phyloP scores from a whole-genome alignment of 768 basidiomycete species.

The Boletus pseudo-olivaceus region DNA sequence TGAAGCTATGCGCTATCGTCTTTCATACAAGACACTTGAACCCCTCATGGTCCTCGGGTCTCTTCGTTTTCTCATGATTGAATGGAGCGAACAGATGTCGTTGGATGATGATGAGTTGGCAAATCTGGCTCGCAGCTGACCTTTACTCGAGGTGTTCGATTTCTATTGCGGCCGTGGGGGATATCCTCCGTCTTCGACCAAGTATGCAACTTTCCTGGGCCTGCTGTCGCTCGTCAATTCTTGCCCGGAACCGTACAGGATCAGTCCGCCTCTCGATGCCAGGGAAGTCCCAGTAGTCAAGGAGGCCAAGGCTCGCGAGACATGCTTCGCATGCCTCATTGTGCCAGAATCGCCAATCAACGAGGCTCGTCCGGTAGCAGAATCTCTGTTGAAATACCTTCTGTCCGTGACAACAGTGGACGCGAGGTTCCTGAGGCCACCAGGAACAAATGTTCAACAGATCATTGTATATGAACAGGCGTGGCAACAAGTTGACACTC shows the following conservation, averaged over 20 bases:
- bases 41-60: slow-evolving; percentile 1
- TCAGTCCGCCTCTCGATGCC: slow-evolving; percentile 12
- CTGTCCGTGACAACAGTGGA: slow-evolving; percentile 1
- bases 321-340: neutral
- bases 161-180: slow-evolving; percentile 5
- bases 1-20: neutral
- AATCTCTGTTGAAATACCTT: slow-evolving; percentile 6
- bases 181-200: slow-evolving; percentile 3
- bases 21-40: slow-evolving; percentile 5
- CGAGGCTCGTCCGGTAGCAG: slow-evolving; percentile 7
- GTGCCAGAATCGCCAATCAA: slow-evolving; percentile 13
- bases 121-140: slow-evolving; percentile 6
- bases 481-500: neutral
- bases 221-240: slow-evolving; percentile 2
- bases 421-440: neutral
- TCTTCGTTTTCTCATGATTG: slow-evolving; percentile 4
- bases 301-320: neutral
- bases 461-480: neutral
- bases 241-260: neutral
- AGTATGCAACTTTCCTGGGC: slow-evolving; percentile 6
- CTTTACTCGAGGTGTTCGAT: neutral
- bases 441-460: neutral
- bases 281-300: slow-evolving; percentile 5
- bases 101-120: slow-evolving; percentile 7
- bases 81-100: slow-evolving; percentile 11